A percentile compares a stretch with the other conserved stretches of the same genome.
These are phyloP conservation scores for Aegilops tauschii DNA, from an alignment of 176 grass and related monocot species.

Conservation along the genomic window DNA sequence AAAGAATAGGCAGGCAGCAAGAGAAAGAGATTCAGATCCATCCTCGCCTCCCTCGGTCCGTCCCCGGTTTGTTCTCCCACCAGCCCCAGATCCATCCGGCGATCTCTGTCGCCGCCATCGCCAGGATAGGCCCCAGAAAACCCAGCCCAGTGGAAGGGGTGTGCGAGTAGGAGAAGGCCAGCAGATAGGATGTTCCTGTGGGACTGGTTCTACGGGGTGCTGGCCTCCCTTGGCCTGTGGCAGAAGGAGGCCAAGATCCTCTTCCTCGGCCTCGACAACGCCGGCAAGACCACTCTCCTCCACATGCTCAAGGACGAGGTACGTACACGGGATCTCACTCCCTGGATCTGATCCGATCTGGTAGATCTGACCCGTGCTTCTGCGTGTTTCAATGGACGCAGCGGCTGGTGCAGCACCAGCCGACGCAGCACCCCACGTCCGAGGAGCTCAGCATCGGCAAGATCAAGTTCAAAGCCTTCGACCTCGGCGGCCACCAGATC, in stretches of 20 bases:
- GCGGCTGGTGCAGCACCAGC: slow-evolving; percentile 77
- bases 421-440: slow-evolving; percentile 76
- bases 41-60: background rate
- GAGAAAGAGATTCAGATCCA: slow-evolving; percentile 20
- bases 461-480: slow-evolving; percentile 87
- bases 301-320: slow-evolving; percentile 85
- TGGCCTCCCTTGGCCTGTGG: slow-evolving; percentile 66
- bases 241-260: slow-evolving; percentile 86
- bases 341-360: background rate
- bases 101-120: slow-evolving; percentile 22
- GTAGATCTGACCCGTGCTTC: background rate
- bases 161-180: background rate
- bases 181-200: slow-evolving; percentile 53
- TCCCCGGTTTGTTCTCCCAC: slow-evolving; percentile 27
- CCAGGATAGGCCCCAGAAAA: background rate
- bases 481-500: slow-evolving; percentile 75
- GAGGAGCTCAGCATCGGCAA: slow-evolving; percentile 84
- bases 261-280: slow-evolving; percentile 80
- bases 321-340: background rate
- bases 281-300: slow-evolving; percentile 74
- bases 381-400: slow-evolving; percentile 13
- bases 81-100: slow-evolving; percentile 16
- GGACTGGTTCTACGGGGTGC: slow-evolving; percentile 79
- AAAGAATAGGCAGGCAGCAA: slow-evolving; percentile 9
- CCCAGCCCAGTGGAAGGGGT: background rate